Conservation (phyloP, 2,329 filamentous ascomycete genomes). For the Penicillium rolfsii region DNA sequence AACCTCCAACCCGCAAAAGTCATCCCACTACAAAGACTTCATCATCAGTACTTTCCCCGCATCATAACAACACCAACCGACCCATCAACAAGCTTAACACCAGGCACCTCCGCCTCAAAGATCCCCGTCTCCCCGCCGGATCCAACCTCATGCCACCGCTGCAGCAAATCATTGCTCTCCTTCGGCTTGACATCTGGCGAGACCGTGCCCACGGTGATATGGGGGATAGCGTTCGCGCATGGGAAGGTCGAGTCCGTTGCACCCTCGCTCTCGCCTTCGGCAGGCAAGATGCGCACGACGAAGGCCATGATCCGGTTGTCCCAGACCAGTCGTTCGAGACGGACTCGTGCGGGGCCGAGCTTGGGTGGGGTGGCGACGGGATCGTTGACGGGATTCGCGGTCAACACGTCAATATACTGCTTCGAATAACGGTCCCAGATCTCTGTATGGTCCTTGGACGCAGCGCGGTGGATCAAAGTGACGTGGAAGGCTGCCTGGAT, state of each 20-base stretch:
- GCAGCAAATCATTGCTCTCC: constrained; percentile 87
- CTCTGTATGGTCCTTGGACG: constrained; percentile 61
- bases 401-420: constrained; percentile 55
- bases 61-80: constrained; percentile 56
- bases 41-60: constrained; percentile 22
- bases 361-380: constrained; percentile 34
- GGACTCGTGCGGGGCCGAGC: constrained; percentile 49
- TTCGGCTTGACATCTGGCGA: constrained; percentile 78
- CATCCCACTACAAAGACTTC: too few species aligned
- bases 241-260: constrained; percentile 56
- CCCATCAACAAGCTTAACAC: constrained; percentile 60
- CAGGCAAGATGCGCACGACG: constrained; percentile 68
- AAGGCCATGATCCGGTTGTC: constrained; percentile 89
- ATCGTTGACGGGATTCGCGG: constrained; percentile 31
- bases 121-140: constrained; percentile 56
- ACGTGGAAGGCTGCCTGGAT: constrained; percentile 89
- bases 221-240: constrained; percentile 76
- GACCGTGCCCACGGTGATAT: constrained; percentile 87
- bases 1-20: background rate
- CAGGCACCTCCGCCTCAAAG: constrained; percentile 57
- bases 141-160: constrained; percentile 70
- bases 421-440: constrained; percentile 75
- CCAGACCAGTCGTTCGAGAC: constrained; percentile 72
- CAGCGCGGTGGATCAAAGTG: constrained; percentile 83
- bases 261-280: constrained; percentile 43